Base-by-base conservation (phyloP, 257 asterid genomes). In the Eustoma russellianum region DNA sequence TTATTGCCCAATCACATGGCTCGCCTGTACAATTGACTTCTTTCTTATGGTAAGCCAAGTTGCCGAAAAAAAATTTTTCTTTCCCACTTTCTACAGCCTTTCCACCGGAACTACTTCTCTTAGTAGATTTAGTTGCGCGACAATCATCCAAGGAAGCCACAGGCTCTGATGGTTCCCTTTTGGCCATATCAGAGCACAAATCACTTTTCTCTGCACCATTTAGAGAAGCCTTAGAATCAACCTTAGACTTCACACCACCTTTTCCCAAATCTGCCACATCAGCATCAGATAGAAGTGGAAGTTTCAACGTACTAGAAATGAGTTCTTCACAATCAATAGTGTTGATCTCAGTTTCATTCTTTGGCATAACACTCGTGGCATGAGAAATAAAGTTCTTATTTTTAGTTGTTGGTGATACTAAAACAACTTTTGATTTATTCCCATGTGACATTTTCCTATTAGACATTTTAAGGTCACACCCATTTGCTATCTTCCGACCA, bases 251-350 rank as follows among this genome's bases (percentile, higher is more conserved):
- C 40, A 60, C 66, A 51, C 33, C 51, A 70, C 60, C 79, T 64
- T 77, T 74, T 53, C 71, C 64, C 47, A 74, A 79, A 56, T 74
- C 66, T 5, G 60, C 60, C 60, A 43, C 67, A 24, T 63, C 46
- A 66, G 69, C 45, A 43, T 62, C 62, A 17, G 83, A 79, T 33
- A 88, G 33, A 73, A 93, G 89, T n/a, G 95, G 99, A 59, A 88
- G 95, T 69, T 77, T 88, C 66, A 83, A 56, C 65, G 94, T 79
- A 68, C 74, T 79, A 28, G 91, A 88, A 70, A 83, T 81, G 56
- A 85, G 85, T 55, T 79, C 94, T 52, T 85, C 99, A 69, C 81
- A 81, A 13, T 79, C 83, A 46, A 66, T 66, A 59, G 52, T 18
- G 59, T 85, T 85, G 46, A 56, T 19, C 60, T 80, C 79, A 41